These are phyloP conservation scores for Zea luxurians DNA, from an alignment of 176 grass and related monocot species.

Conservation along the genomic window DNA sequence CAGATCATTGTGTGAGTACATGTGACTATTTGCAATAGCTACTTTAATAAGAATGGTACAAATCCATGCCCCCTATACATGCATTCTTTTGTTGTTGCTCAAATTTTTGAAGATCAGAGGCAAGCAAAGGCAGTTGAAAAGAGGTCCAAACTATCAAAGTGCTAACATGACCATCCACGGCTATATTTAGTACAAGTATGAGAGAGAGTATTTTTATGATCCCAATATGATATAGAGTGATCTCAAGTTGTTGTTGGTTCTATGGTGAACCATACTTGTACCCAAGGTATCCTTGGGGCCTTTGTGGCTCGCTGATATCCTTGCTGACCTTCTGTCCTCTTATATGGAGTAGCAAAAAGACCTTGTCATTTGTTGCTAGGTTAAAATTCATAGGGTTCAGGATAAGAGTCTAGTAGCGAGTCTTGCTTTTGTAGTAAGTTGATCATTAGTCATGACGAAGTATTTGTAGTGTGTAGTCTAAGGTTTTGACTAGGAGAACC, in stretches of 20 bases:
- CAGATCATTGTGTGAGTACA: not conserved
- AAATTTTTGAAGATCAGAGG: not conserved
- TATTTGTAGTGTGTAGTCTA: not conserved
- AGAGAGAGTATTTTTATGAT: no score
- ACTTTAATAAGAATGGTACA: not conserved
- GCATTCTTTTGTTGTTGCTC: not conserved
- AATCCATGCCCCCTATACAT: not conserved
- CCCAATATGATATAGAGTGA: not conserved
- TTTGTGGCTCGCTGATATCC: not conserved
- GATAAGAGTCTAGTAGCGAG: not conserved
- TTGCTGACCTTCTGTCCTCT: not conserved
- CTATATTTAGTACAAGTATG: not conserved
- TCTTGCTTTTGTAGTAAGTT: not conserved
- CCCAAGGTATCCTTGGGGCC: not conserved
- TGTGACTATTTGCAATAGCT: not conserved
- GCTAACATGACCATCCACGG: no score
- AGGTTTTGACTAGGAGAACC: not conserved
- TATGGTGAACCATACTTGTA: not conserved
- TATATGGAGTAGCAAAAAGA: not conserved
- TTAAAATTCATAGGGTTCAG: not conserved
- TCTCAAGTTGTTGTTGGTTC: not conserved
- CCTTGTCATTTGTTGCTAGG: not conserved
- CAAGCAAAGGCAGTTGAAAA: not conserved
- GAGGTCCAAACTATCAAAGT: not conserved
- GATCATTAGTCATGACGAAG: not conserved